Percentiles rank a stretch among this genome's conserved stretches.
phyloP scores from a whole-genome alignment of 352 stramenopile genomes.

The Pythium aquatile region DNA sequence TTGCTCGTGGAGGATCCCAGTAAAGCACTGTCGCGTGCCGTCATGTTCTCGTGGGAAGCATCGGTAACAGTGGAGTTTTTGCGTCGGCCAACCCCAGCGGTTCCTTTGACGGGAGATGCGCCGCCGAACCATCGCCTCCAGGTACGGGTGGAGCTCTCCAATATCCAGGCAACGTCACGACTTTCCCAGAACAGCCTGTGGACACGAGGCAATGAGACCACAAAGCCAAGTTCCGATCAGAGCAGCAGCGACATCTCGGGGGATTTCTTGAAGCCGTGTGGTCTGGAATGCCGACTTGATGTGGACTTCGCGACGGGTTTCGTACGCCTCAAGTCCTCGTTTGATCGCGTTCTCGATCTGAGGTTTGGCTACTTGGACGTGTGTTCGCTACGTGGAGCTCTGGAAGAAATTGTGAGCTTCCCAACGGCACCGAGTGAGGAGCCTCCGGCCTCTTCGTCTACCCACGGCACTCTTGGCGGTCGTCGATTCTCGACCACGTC shows the following conservation, averaged over 20 bases:
- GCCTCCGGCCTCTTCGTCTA: constrained; percentile 14
- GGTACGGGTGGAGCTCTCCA: constrained; percentile 55
- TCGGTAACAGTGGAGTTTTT: constrained; percentile 63
- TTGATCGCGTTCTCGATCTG: constrained; percentile 77
- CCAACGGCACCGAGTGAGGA: constrained; percentile 19
- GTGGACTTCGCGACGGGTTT: constrained; percentile 64
- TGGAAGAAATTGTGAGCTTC: constrained; percentile 56
- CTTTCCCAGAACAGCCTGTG: constrained; percentile 77
- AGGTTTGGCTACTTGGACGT: constrained; percentile 86
- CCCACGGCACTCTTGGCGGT: background rate
- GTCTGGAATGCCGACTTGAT: constrained; percentile 65
- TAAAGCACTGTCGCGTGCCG: constrained; percentile 63
- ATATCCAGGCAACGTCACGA: constrained; percentile 73
- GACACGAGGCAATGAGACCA: constrained; percentile 32
- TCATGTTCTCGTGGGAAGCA: constrained; percentile 84
- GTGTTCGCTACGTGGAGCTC: constrained; percentile 54
- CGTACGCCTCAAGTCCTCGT: constrained; percentile 61
- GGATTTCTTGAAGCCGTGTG: constrained; percentile 79
- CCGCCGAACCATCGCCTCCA: constrained; percentile 53
- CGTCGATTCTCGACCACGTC: constrained; percentile 21
- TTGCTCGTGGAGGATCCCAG: constrained; percentile 74
- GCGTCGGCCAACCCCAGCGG: constrained; percentile 30
- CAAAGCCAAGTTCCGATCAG: background rate
- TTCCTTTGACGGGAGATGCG: constrained; percentile 18
- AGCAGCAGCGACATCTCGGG: constrained; percentile 37